Evolutionary conservation across 495 filamentous ascomycete species (phyloP), one percentile per base, ranked within the genome.

Genomic region (Trichoderma asperelloides): DNA sequence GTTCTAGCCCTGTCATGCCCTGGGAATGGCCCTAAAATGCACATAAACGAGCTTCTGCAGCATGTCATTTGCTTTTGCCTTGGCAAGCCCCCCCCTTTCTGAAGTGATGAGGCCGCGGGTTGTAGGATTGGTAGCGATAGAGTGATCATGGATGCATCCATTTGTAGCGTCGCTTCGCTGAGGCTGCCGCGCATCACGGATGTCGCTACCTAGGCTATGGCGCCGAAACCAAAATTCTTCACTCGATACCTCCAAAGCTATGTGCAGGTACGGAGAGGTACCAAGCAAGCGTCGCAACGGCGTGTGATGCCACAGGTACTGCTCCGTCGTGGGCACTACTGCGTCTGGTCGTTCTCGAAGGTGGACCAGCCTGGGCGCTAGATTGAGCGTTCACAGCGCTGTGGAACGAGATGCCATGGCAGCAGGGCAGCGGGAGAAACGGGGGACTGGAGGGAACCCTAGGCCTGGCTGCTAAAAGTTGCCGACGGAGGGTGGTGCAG

Each of bases 371-470:
- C 55, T 60, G 23, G 23, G 55, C 55, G 55, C 55, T 60, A 60
- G 55, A 60, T 60, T 60, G 55, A 60, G 55, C 55, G 16, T 60
- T 60, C 23, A 60, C 30, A 60, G 30, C 55, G 55, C 55, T 60
- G 27, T 30, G 55, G 55, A 60, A 60, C 55, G 55, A 51, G 47
- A 60, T 60, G 16, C 25, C 55, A 60, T 60, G 55, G 25, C 55
- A 25, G 55, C 30, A 60, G 55, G 55, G 25, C 55, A 60, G 27
- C 55, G 55, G 55, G 55, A 60, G 55, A 30, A 60, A 60, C 55
- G 49, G 55, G 55, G 55, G 55, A 28, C 30, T 60, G 25, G 55
- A 25, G 55, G 30, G 55, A 30, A 60, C 55, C 55, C 55, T 60
- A 60, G 27, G 55, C 55, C 47, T 21, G 21, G 47, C 18, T 51